Percentiles rank a stretch among this genome's conserved stretches.
Evolutionary conservation across 2,329 filamentous ascomycete genomes (phyloP).

Genomic region (Myriosclerotinia duriaeana): DNA sequence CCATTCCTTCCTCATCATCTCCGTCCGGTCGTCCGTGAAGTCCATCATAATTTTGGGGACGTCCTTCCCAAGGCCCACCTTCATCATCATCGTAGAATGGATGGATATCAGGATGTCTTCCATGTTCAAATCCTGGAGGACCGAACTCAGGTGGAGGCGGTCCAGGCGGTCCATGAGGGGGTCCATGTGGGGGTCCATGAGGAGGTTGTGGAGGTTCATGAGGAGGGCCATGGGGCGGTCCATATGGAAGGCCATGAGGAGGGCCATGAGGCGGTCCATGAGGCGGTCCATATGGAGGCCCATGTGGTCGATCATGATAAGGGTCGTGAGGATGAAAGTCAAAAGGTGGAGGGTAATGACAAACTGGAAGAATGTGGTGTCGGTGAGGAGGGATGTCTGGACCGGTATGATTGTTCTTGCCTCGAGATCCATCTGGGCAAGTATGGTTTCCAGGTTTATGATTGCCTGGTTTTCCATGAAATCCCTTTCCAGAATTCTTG

Average conservation of each 20-base stretch:
- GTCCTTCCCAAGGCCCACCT: neutral
- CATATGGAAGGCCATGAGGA: neutral
- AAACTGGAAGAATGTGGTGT: constrained; percentile 33
- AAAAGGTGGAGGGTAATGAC: constrained; percentile 34
- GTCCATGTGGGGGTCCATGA: constrained; percentile 24
- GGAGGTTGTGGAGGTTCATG: constrained; percentile 18
- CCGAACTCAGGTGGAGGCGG: constrained; percentile 9
- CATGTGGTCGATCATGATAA: constrained; percentile 13
- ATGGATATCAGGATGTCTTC: neutral
- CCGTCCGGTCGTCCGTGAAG: constrained; percentile 13
- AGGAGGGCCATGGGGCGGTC: constrained; percentile 4
- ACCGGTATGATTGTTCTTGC: constrained; percentile 35
- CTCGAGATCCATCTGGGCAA: constrained; percentile 21
- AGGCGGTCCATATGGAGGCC: neutral
- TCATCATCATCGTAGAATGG: constrained; percentile 10
- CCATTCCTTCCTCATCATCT: too few relatives aligned
- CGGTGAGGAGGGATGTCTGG: constrained; percentile 35
- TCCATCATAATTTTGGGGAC: constrained; percentile 1
- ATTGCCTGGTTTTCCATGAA: constrained; percentile 22
- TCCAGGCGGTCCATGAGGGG: too few relatives aligned
- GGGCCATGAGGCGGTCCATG: neutral
- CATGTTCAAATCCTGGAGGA: constrained; percentile 21
- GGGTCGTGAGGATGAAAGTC: constrained; percentile 12
- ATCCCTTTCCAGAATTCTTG: neutral
- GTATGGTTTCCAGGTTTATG: constrained; percentile 27